These are phyloP conservation scores for Fraxinus latifolia DNA, from an alignment of 305 asterid genomes.

Conservation along the genomic window DNA sequence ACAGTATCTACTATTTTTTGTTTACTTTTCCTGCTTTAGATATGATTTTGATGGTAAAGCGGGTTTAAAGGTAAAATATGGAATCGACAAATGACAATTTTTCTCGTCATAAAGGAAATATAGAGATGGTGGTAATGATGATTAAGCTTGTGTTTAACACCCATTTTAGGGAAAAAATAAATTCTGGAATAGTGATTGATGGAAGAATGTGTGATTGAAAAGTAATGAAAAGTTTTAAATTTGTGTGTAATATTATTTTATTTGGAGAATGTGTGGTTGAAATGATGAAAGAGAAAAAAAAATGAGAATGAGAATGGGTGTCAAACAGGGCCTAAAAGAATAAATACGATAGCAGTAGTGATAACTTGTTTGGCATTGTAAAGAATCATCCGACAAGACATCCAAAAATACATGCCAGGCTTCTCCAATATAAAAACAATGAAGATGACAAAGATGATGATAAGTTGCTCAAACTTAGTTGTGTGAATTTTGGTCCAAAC, in stretches of 20 bases:
- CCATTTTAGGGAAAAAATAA: no score
- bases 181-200: no score
- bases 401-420: not conserved
- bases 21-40: not conserved
- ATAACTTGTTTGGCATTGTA: not conserved
- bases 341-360: not conserved
- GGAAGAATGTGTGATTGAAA: no score
- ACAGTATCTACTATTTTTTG: not conserved
- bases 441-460: not conserved
- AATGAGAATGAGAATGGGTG: no score
- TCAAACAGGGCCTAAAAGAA: not conserved
- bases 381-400: not conserved
- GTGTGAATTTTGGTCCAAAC: not conserved
- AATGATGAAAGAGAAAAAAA: no score
- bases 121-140: not conserved
- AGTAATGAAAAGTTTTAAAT: no score
- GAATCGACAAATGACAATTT: conserved; percentile 1
- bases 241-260: no score
- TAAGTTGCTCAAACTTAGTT: not conserved
- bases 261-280: no score
- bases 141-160: not conserved
- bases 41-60: not conserved
- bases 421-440: not conserved
- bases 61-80: not conserved
- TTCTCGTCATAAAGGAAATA: not conserved